Evolutionary conservation across 1,284 basidiomycete species (phyloP), one percentile per base, ranked within the genome.

Genomic region (Blastosporella zonata): DNA sequence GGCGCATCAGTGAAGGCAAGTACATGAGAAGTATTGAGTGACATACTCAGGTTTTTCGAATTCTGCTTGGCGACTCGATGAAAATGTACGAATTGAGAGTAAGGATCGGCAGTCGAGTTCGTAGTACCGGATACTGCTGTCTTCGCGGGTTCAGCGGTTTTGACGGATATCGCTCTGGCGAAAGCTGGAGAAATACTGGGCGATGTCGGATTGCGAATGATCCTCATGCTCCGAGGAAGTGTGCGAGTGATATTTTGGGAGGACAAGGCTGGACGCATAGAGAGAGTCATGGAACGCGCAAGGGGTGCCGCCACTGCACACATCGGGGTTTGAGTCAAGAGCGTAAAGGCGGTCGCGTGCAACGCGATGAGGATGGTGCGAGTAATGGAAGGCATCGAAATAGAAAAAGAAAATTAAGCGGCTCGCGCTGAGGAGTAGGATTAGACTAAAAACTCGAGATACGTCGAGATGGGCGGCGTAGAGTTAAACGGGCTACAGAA

Each of bases 311-410:
- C 61, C 49, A 50, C 56, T 53, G 62, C 62, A 31, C 31, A 47
- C 15, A 62, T 50, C 55, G 54, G 53, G 53, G 65, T 50, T 50
- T 63, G 61, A 47, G 64, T 52, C 49, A 75, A 31, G 55, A 42
- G 68, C 60, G 71, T 58, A 52, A 79, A 57, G 48, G 62, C 67
- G 53, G 67, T 59, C 28, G 69, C 66, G 56, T 76, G 63, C 43
- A 73, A 59, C 52, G 67, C 67, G 54, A 69, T 49, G 48, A 71
- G 59, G 60, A 73, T 55, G 58, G 62, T 56, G 44, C 63, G 67
- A 52, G 63, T 59, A 56, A 71, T 52, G 46, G 64, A 68, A 55
- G 66, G 66, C 74, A 74, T 72, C 46, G 46, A 55, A 38, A 47
- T 41, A 54, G 42, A 28, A 35, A 46, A 34, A 31, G 25, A 49